These are phyloP conservation scores for Hericium coralloides DNA, from an alignment of 768 basidiomycete genomes.

Conservation along the genomic window DNA sequence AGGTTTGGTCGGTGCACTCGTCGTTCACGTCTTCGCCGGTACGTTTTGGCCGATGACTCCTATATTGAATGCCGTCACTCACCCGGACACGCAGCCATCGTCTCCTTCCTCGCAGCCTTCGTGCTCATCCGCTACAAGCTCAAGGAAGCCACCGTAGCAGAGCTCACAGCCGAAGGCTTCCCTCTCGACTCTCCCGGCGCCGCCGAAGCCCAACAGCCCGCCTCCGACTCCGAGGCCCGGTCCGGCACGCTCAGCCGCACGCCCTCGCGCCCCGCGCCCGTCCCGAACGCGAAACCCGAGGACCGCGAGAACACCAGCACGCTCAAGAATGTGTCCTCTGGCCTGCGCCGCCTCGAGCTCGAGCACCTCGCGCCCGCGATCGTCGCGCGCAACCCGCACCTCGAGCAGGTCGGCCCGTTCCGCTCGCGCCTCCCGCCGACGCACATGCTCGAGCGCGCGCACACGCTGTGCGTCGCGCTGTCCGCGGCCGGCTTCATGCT, in stretches of 20 bases:
- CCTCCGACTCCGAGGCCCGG: neutral
- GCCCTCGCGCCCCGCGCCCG: neutral
- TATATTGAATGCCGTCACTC: neutral
- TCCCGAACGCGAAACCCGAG: neutral
- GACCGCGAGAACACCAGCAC: neutral
- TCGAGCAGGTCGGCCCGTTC: slow-evolving; percentile 45
- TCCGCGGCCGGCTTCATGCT: slow-evolving; percentile 41
- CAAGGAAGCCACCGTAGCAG: slow-evolving; percentile 34
- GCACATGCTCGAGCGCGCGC: slow-evolving; percentile 40
- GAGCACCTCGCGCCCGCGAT: slow-evolving; percentile 20
- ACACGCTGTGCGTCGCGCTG: slow-evolving; percentile 38
- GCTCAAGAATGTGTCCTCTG: neutral
- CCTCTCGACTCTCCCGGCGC: slow-evolving; percentile 3
- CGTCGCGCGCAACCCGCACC: slow-evolving; percentile 38
- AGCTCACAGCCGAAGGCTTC: slow-evolving; percentile 28
- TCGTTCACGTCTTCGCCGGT: slow-evolving; percentile 11
- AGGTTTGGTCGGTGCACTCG: slow-evolving; percentile 7
- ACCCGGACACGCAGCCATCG: slow-evolving; percentile 1
- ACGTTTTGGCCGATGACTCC: neutral
- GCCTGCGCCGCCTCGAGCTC: neutral
- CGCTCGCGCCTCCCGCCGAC: slow-evolving; percentile 27
- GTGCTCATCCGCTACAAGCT: slow-evolving; percentile 10
- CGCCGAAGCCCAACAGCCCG: neutral
- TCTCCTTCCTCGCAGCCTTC: slow-evolving; percentile 8
- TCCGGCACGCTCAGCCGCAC: neutral